Evolutionary conservation across 108 stramenopile species (phyloP).

Genomic region (Nitzschia palea): DNA sequence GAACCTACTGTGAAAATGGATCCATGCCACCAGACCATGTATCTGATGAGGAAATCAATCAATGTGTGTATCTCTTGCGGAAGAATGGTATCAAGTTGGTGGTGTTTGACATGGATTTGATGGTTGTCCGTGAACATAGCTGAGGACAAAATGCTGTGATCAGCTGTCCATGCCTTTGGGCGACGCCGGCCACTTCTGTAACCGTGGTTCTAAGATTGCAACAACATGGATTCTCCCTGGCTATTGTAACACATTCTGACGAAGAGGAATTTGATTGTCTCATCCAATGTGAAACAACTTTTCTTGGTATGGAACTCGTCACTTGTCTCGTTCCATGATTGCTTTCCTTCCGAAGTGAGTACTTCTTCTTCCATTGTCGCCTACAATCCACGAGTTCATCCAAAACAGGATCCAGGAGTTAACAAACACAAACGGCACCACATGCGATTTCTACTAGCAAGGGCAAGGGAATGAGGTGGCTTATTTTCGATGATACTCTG

Average conservation of each 20-base stretch:
- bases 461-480: too few relatives aligned
- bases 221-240: conserved; percentile 12
- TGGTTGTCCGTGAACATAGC: conserved; percentile 24
- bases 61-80: conserved; percentile 2
- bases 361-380: conserved; percentile 24
- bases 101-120: conserved; percentile 39
- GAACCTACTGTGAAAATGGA: too few relatives aligned
- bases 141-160: conserved; percentile 19
- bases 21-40: too few relatives aligned
- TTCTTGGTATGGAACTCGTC: conserved; percentile 28
- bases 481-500: too few relatives aligned
- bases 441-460: too few relatives aligned
- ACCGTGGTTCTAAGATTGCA: conserved; percentile 17
- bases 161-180: conserved; percentile 3
- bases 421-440: conserved; percentile 31
- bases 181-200: conserved; percentile 15
- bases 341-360: not conserved
- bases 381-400: conserved; percentile 29
- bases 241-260: conserved; percentile 38
- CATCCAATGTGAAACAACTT: conserved; percentile 22
- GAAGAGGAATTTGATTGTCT: conserved; percentile 27
- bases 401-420: not conserved
- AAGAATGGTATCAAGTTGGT: conserved; percentile 18
- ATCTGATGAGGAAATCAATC: not conserved
- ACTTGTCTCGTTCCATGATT: not conserved